Evolutionary conservation across 257 asterid genomes (phyloP).

Genomic region (Parsonsia alboflavescens): DNA sequence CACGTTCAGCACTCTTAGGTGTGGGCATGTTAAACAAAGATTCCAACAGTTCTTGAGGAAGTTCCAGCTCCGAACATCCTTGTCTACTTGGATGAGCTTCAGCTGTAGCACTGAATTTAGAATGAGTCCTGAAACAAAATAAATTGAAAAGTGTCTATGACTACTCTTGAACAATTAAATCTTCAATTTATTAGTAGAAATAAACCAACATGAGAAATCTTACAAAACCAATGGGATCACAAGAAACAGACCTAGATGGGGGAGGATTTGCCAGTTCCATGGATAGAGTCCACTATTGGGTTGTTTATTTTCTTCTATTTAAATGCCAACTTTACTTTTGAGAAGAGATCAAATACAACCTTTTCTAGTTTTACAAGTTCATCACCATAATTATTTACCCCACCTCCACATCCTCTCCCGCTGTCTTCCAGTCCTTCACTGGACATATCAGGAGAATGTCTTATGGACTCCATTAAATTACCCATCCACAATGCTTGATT

Average conservation of each 20-base stretch:
- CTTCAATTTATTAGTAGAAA: background rate
- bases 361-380: background rate
- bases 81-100: slow-evolving; percentile 28
- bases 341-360: background rate
- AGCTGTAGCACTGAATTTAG: slow-evolving; percentile 33
- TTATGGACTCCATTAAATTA: background rate
- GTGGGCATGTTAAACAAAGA: slow-evolving; percentile 84
- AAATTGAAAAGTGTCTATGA: slow-evolving; percentile 3
- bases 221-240: background rate
- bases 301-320: background rate
- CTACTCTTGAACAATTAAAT: background rate
- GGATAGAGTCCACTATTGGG: background rate
- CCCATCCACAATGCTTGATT: background rate
- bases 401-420: background rate
- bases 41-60: slow-evolving; percentile 71
- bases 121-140: slow-evolving; percentile 42
- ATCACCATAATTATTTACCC: background rate
- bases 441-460: background rate
- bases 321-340: background rate
- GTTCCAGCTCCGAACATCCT: slow-evolving; percentile 41
- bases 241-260: too few species aligned
- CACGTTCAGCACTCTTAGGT: slow-evolving; percentile 68
- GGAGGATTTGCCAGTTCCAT: background rate
- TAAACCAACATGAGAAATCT: background rate
- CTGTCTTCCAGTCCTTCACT: background rate